Percentiles rank a stretch among this genome's conserved stretches.
Evolutionary conservation across 306 rosid genomes (phyloP).

Genomic region (Alnus rubra): DNA sequence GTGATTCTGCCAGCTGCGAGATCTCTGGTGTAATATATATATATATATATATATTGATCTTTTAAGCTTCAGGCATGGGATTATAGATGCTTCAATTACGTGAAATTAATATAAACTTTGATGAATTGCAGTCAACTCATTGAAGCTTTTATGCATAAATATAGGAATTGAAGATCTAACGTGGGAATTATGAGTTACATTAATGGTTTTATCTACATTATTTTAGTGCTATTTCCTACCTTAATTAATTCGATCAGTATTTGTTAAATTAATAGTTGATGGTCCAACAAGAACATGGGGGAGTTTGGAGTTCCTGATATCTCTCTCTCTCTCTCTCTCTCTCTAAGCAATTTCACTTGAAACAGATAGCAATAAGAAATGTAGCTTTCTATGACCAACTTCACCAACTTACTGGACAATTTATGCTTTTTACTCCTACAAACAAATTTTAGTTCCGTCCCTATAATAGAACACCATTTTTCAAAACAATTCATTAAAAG

Average conservation of each 20-base stretch:
- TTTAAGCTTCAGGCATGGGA: not conserved
- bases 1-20: too few species aligned
- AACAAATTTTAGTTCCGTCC: too few species aligned
- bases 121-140: constrained; percentile 33
- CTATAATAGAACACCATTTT: too few species aligned
- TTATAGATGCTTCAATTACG: not conserved
- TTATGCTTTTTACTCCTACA: too few species aligned
- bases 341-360: not conserved
- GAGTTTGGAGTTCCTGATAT: not conserved
- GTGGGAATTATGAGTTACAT: not conserved
- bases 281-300: not conserved
- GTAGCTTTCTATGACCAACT: not conserved
- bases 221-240: not conserved
- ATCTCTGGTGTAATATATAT: too few species aligned
- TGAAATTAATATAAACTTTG: constrained; percentile 13
- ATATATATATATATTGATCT: too few species aligned
- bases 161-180: not conserved
- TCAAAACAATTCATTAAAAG: too few species aligned
- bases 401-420: not conserved
- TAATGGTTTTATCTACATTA: not conserved
- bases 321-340: not conserved
- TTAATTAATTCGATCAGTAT: not conserved
- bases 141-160: not conserved
- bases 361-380: not conserved
- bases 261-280: not conserved